Conservation (phyloP, 176 grass and related monocot genomes). For the Oryza meridionalis region DNA sequence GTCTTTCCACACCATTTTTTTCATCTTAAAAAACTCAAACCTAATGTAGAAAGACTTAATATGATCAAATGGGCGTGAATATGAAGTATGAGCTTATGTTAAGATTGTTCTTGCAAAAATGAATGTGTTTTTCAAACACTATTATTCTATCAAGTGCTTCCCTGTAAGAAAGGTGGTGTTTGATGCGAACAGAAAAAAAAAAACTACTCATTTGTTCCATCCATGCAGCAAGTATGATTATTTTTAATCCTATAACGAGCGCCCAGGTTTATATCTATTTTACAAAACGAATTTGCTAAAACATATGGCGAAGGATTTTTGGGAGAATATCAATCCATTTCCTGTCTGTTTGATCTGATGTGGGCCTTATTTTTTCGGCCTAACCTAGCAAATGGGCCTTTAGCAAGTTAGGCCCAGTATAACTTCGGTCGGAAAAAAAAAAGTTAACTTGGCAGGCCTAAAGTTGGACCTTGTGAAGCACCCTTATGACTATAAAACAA, state of each 20-base stretch:
- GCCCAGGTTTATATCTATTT: not conserved
- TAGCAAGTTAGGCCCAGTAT: not conserved
- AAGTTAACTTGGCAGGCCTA: not conserved
- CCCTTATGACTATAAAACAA: no score
- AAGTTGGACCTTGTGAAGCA: not conserved
- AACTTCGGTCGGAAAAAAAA: not conserved
- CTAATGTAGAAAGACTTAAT: not conserved
- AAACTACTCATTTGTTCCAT: no score
- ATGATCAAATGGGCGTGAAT: not conserved
- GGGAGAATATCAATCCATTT: not conserved
- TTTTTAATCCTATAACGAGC: not conserved
- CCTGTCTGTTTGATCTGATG: not conserved
- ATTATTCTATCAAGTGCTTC: no score
- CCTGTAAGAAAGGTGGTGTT: not conserved
- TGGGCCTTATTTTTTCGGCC: not conserved
- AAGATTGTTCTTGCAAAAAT: not conserved
- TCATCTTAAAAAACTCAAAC: not conserved
- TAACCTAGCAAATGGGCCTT: not conserved
- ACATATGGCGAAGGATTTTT: not conserved
- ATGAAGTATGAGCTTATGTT: not conserved
- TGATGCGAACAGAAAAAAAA: not conserved
- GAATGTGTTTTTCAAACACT: not conserved
- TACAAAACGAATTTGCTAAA: not conserved
- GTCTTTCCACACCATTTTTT: not conserved
- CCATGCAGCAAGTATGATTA: not conserved